Base-by-base conservation (phyloP, 2,329 filamentous ascomycete species). In the Monosporascus sp. region DNA sequence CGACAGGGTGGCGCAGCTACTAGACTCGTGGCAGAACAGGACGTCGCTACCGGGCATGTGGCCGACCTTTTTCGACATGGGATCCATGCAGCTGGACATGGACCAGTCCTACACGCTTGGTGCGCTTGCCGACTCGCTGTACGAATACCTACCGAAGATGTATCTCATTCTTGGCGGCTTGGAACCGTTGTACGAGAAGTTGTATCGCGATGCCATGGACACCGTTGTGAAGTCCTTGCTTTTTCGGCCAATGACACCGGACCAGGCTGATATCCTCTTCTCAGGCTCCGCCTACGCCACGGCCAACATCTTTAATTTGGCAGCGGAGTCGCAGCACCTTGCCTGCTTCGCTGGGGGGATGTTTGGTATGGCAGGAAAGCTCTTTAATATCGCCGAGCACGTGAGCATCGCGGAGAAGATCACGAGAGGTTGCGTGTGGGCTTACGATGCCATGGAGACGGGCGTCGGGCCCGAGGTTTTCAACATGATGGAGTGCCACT, bases 21-120 rank as follows among this genome's bases (percentile, higher is more conserved):
- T 95, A n/a, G 78, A 86, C 50, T 73, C 77, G 39, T 80, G 81
- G 50, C 89, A 94, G 70, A 83, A 85, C 62, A 69, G 76, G 5
- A 91, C 89, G 0, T 75, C 73, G n/a, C 68, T 93, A 6, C 89
- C 89, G 0, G 89, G 90, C 3, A 79, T 94, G 74, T 94, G 86
- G 87, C 88, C 88, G 1, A 76, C 80, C 20, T 73, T 75, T 49
- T 71, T 93, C 49, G 80, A 91, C 67, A 78, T 69, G 74, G 74
- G 61, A 72, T 78, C 57, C 77, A 75, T 72, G 67, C 73, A 63
- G 60, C 73, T 74, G 38, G 53, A 70, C 14, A 62, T 59, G 17
- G 71, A 70, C 8, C 67, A 53, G 2, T 62, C 59, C n/a, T 83
- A 79, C 59, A 79, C 77, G 0, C 69, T 84, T 2, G 81, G 81